These are phyloP conservation scores for Flaveria brownii DNA, from an alignment of 129 eudicot species.

Conservation along the genomic window DNA sequence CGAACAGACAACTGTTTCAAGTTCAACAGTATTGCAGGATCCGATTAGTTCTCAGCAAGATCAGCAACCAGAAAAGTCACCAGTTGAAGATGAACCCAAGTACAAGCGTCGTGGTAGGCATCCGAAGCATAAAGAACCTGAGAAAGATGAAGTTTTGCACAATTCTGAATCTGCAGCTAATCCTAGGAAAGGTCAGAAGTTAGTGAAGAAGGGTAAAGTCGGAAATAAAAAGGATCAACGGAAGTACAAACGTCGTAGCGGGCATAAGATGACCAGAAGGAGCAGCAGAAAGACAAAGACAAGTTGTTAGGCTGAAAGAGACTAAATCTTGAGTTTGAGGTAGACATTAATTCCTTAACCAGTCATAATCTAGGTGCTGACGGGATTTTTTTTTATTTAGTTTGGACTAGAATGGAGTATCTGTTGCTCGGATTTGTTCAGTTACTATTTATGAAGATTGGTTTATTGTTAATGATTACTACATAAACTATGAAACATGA, in stretches of 20 bases:
- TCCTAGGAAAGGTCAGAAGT: conserved; percentile 11
- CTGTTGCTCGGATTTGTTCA: background rate
- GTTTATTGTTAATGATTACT: conserved; percentile 11
- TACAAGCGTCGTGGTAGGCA: conserved; percentile 23
- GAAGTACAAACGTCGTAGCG: background rate
- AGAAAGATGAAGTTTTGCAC: background rate
- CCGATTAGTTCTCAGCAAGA: background rate
- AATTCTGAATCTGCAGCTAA: conserved; percentile 1
- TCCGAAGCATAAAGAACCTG: conserved; percentile 8
- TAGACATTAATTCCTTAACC: background rate
- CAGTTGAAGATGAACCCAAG: conserved; percentile 20
- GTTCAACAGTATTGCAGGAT: conserved; percentile 21
- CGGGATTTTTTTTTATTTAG: background rate
- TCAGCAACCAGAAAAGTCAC: conserved; percentile 21
- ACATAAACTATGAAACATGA: no score
- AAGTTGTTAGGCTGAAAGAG: conserved; percentile 2
- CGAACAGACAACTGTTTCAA: conserved; percentile 8
- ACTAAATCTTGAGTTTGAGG: conserved; percentile 10
- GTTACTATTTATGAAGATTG: conserved; percentile 8
- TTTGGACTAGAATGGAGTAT: conserved; percentile 15
- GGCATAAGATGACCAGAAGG: conserved; percentile 30
- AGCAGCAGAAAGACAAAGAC: conserved; percentile 15
- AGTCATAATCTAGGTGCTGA: background rate
- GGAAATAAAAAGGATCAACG: conserved; percentile 18
- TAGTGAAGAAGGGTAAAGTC: conserved; percentile 21